Evolutionary conservation across 306 rosid genomes (phyloP).

Genomic region (Echinosophora koreensis): DNA sequence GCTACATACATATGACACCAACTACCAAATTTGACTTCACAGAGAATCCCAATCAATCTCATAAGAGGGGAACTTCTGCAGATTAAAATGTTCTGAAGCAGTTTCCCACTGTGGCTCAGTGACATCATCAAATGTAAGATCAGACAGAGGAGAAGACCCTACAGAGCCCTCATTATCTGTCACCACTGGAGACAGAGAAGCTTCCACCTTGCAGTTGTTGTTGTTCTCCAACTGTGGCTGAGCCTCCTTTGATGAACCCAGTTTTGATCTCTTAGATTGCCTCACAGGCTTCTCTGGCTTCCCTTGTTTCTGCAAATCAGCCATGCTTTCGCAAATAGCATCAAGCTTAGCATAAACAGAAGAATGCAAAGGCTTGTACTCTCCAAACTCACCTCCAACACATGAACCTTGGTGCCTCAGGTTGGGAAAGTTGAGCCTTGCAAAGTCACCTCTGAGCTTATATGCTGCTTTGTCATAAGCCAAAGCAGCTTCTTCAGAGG

Average conservation of each 20-base stretch:
- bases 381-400: conserved; percentile 61
- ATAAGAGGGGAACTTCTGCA: conserved; percentile 84
- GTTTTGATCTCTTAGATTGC: conserved; percentile 32
- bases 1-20: not conserved
- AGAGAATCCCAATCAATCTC: conserved; percentile 97
- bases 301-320: conserved; percentile 68
- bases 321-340: conserved; percentile 77
- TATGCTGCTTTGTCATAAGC: conserved; percentile 95
- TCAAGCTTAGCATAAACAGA: conserved; percentile 90
- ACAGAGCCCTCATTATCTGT: conserved; percentile 78
- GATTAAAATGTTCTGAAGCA: conserved; percentile 50
- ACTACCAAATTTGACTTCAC: conserved; percentile 29
- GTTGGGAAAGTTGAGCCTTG: conserved; percentile 88
- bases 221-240: not conserved
- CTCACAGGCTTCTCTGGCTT: conserved; percentile 55
- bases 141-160: conserved; percentile 86
- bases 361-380: conserved; percentile 75
- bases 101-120: conserved; percentile 68
- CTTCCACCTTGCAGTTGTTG: conserved; percentile 54
- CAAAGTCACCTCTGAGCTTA: conserved; percentile 91
- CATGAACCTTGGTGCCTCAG: conserved; percentile 63
- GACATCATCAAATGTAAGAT: conserved; percentile 73
- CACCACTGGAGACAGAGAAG: conserved; percentile 53
- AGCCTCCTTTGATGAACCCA: conserved; percentile 18
- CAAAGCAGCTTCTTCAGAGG: conserved; percentile 97